Evolutionary conservation across 1,284 basidiomycete species (phyloP).

Genomic region (Cutaneotrichosporon curvatum): DNA sequence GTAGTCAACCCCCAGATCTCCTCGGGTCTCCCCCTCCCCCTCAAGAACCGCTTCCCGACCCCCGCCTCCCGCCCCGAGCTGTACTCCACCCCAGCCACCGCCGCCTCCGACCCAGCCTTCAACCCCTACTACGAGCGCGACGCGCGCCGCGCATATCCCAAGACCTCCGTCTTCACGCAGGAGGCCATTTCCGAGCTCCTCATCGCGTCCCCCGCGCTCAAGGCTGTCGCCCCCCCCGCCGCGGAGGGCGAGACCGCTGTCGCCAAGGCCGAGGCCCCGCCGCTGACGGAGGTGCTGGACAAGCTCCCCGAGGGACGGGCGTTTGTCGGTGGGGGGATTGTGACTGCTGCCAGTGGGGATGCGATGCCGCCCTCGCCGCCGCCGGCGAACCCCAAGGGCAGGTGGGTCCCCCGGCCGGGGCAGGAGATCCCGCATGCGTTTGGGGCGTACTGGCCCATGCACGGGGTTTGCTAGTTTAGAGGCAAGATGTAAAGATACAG

Average conservation of each 20-base stretch:
- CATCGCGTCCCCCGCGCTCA: constrained; percentile 71
- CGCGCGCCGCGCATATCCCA: constrained; percentile 79
- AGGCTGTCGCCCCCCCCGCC: constrained; percentile 64
- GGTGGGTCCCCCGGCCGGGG: constrained; percentile 63
- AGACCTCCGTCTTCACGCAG: constrained; percentile 76
- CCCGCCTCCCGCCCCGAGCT: constrained; percentile 79
- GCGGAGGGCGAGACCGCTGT: constrained; percentile 45
- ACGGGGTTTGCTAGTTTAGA: neutral
- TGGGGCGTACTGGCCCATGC: constrained; percentile 72
- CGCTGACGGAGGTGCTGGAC: constrained; percentile 56
- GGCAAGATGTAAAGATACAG: constrained; percentile 1
- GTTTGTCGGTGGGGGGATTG: constrained; percentile 56
- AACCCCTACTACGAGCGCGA: constrained; percentile 82
- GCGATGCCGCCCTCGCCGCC: constrained; percentile 59
- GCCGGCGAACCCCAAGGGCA: constrained; percentile 51
- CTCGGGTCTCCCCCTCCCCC: constrained; percentile 73
- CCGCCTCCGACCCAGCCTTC: constrained; percentile 54
- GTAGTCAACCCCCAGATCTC: constrained; percentile 80
- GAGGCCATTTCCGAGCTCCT: constrained; percentile 70
- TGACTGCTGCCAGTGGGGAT: constrained; percentile 49
- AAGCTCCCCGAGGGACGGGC: constrained; percentile 56
- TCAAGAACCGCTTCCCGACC: constrained; percentile 69
- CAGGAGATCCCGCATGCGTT: constrained; percentile 69
- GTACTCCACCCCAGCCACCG: constrained; percentile 78
- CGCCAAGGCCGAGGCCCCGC: constrained; percentile 46